A percentile compares a stretch with the other conserved stretches of the same genome.
phyloP scores from a whole-genome alignment of 176 grass and related monocot species.

The Alopecurus myosuroides region DNA sequence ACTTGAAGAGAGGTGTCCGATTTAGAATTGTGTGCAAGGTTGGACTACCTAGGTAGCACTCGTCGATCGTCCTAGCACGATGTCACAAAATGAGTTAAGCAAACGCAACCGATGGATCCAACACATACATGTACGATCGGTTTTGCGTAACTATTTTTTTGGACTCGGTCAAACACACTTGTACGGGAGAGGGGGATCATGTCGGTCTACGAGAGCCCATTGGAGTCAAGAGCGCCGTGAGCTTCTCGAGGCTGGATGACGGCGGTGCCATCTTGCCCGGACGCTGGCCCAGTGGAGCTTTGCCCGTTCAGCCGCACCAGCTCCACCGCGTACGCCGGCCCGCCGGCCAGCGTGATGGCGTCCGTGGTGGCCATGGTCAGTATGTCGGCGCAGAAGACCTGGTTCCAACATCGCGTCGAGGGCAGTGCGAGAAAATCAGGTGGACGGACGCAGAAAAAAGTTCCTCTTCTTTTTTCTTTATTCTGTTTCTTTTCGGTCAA shows the following conservation, averaged over 20 bases:
- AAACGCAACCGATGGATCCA: neutral
- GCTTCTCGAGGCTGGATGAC: constrained; percentile 35
- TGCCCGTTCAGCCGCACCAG: constrained; percentile 57
- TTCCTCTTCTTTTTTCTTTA: too few species aligned
- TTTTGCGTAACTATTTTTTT: too few species aligned
- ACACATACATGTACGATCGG: too few species aligned
- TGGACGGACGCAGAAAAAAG: too few species aligned
- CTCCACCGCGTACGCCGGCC: constrained; percentile 68
- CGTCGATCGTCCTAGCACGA: neutral
- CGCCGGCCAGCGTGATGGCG: constrained; percentile 45
- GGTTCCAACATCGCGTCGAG: constrained; percentile 42
- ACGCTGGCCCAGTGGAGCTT: constrained; percentile 52
- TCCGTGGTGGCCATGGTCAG: constrained; percentile 61
- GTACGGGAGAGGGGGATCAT: constrained; percentile 76
- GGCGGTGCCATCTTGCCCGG: constrained; percentile 34
- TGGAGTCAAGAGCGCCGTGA: constrained; percentile 42
- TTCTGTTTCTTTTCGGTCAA: too few species aligned
- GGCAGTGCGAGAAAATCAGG: too few species aligned
- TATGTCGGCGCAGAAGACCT: constrained; percentile 66
- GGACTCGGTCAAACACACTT: too few species aligned
- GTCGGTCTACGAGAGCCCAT: constrained; percentile 48
- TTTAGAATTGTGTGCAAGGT: neutral
- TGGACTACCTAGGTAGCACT: neutral
- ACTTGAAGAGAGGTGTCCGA: too few species aligned
- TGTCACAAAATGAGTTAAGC: neutral